phyloP scores from a whole-genome alignment of 2,329 filamentous ascomycete species.

The Aureobasidium sp. region DNA sequence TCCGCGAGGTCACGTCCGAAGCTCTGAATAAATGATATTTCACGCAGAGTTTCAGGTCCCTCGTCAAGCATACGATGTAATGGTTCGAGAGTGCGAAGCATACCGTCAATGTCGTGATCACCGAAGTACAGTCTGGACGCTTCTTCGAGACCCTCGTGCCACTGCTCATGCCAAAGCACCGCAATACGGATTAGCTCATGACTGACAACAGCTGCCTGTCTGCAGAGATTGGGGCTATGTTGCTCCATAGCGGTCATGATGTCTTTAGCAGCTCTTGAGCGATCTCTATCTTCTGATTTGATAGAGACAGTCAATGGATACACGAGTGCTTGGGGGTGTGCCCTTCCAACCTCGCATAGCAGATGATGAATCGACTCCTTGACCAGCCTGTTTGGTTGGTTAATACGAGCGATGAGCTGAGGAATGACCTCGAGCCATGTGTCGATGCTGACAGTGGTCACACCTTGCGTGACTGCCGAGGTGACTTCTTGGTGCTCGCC shows the following conservation, averaged over 20 bases:
- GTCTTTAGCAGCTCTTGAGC: constrained; percentile 78
- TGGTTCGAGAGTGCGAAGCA: constrained; percentile 86
- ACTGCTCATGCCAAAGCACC: constrained; percentile 96
- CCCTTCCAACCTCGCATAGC: constrained; percentile 83
- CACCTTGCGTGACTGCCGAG: constrained; percentile 79
- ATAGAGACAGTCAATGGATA: constrained; percentile 97
- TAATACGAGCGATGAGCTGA: constrained; percentile 94
- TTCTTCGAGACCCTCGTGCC: constrained; percentile 97
- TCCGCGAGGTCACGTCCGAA: constrained; percentile 94
- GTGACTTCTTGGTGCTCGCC: constrained; percentile 86
- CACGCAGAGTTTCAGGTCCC: constrained; percentile 85
- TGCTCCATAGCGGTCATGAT: constrained; percentile 99
- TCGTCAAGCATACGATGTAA: constrained; percentile 71
- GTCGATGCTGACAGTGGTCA: constrained; percentile 86
- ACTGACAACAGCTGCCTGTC: constrained; percentile 91
- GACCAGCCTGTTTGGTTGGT: constrained; percentile 84
- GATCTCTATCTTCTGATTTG: constrained; percentile 82
- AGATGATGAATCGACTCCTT: constrained; percentile 87
- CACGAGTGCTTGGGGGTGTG: constrained; percentile 91
- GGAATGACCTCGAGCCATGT: constrained; percentile 99
- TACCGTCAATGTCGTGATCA: constrained; percentile 93
- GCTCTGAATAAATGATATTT: constrained; percentile 95
- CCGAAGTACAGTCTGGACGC: constrained; percentile 95
- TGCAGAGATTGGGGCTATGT: constrained; percentile 85
- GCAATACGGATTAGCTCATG: constrained; percentile 95